A percentile compares a stretch with the other conserved stretches of the same genome.
Evolutionary conservation across 1,284 basidiomycete genomes (phyloP).

Genomic region (Boletus smithii): DNA sequence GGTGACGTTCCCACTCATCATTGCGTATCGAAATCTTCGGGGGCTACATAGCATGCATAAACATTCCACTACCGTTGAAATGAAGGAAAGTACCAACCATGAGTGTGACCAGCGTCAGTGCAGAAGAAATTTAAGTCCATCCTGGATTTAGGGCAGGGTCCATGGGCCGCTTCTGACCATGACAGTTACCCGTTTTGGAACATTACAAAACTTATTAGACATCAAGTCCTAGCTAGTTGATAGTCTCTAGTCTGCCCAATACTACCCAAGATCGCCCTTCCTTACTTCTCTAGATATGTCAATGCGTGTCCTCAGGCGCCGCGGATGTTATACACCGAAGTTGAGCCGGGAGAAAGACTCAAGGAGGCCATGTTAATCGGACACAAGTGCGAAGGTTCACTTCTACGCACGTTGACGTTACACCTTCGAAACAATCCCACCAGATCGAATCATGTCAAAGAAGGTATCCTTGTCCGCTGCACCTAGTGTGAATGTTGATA

Average conservation of each 20-base stretch:
- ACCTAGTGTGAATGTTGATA: constrained; percentile 34
- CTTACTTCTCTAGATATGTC: too few species aligned
- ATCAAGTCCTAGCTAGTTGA: too few species aligned
- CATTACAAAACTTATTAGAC: too few species aligned
- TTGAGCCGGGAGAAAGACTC: background rate
- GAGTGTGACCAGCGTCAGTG: constrained; percentile 10
- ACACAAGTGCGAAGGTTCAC: background rate
- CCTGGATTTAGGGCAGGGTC: constrained; percentile 33
- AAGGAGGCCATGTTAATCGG: background rate
- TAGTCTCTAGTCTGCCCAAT: too few species aligned
- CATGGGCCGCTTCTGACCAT: background rate
- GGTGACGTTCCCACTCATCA: constrained; percentile 72
- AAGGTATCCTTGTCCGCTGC: constrained; percentile 66
- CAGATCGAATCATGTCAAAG: constrained; percentile 74
- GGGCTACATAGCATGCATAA: constrained; percentile 22
- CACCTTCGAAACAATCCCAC: constrained; percentile 63
- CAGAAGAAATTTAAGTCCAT: constrained; percentile 26
- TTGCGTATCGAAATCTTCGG: constrained; percentile 57
- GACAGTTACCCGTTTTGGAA: constrained; percentile 2
- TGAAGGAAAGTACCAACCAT: constrained; percentile 31
- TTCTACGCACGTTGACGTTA: constrained; percentile 8
- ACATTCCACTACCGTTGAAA: background rate
- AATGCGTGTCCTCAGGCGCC: too few species aligned
- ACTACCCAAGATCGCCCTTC: too few species aligned
- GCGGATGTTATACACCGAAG: too few species aligned